Conservation (phyloP, 805 yeast species). For the Hanseniaspora lindneri region DNA sequence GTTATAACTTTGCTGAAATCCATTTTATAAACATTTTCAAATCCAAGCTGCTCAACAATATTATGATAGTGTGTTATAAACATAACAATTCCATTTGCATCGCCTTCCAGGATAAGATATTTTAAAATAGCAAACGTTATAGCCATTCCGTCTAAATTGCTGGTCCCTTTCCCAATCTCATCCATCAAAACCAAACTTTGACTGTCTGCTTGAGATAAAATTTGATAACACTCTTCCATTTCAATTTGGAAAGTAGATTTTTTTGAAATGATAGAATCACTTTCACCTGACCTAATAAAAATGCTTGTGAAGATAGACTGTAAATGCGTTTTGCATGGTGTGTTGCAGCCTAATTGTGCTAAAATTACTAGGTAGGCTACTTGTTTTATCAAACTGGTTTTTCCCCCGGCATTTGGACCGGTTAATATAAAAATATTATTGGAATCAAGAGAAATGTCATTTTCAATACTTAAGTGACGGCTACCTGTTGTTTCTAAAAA, state of each 20-base stretch:
- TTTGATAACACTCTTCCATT: slow-evolving; percentile 87
- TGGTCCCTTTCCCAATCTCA: slow-evolving; percentile 91
- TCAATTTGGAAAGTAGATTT: slow-evolving; percentile 89
- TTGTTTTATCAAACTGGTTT: slow-evolving; percentile 63
- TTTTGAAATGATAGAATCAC: slow-evolving; percentile 61
- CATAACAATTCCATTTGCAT: slow-evolving; percentile 43
- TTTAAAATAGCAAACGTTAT: slow-evolving; percentile 63
- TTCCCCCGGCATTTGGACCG: slow-evolving; percentile 87
- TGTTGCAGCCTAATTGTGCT: slow-evolving; percentile 67
- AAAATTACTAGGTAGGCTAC: slow-evolving; percentile 57
- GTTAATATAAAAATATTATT: slow-evolving; percentile 55
- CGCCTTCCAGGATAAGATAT: slow-evolving; percentile 36
- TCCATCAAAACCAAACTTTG: slow-evolving; percentile 72
- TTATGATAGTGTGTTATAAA: slow-evolving; percentile 81
- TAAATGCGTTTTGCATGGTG: slow-evolving; percentile 52
- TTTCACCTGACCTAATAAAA: slow-evolving; percentile 64
- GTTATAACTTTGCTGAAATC: slow-evolving; percentile 43
- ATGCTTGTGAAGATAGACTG: slow-evolving; percentile 57
- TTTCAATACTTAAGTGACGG: slow-evolving; percentile 47
- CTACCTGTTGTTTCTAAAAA: slow-evolving; percentile 26
- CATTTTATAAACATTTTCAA: slow-evolving; percentile 51
- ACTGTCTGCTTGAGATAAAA: slow-evolving; percentile 63
- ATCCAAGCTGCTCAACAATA: slow-evolving; percentile 38
- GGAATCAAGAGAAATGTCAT: slow-evolving; percentile 42
- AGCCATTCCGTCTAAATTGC: slow-evolving; percentile 68